Conservation (phyloP, 2,329 filamentous ascomycete species). For the Escovopsis sp. region DNA sequence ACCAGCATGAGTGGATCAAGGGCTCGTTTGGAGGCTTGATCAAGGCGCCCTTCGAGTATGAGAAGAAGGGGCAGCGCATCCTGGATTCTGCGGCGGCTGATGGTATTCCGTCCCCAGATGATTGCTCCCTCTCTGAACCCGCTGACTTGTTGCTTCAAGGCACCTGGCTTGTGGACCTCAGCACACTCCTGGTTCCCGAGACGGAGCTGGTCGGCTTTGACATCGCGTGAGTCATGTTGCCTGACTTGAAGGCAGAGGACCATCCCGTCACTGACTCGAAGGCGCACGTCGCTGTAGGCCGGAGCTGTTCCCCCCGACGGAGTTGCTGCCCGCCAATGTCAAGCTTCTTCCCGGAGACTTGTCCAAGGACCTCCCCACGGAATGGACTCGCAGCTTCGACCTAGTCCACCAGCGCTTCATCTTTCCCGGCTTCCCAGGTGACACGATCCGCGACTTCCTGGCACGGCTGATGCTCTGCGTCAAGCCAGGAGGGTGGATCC, state of each 20-base stretch:
- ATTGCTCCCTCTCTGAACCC: background rate
- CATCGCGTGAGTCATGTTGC: conserved; percentile 2
- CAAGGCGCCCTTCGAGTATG: conserved; percentile 2
- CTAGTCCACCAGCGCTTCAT: conserved; percentile 7
- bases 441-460: background rate
- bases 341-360: background rate
- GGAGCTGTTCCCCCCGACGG: background rate
- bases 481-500: conserved; percentile 7
- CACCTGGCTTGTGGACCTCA: conserved; percentile 3
- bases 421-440: conserved; percentile 2
- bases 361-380: background rate
- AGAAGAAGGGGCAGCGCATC: background rate
- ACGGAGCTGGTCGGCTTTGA: conserved; percentile 4
- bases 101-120: background rate
- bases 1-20: conserved; percentile 6
- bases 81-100: conserved; percentile 4
- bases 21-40: conserved; percentile 3
- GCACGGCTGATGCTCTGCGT: conserved; percentile 3
- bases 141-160: background rate
- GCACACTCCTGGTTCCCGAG: conserved; percentile 1
- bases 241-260: too few relatives aligned
- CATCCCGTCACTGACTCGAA: background rate
- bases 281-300: background rate
- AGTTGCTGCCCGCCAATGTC: conserved; percentile 1
- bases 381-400: conserved; percentile 5